Percentiles rank a stretch among this genome's conserved stretches.
phyloP scores from a whole-genome alignment of 2,329 filamentous ascomycete genomes.

The Talaromyces sp. region DNA sequence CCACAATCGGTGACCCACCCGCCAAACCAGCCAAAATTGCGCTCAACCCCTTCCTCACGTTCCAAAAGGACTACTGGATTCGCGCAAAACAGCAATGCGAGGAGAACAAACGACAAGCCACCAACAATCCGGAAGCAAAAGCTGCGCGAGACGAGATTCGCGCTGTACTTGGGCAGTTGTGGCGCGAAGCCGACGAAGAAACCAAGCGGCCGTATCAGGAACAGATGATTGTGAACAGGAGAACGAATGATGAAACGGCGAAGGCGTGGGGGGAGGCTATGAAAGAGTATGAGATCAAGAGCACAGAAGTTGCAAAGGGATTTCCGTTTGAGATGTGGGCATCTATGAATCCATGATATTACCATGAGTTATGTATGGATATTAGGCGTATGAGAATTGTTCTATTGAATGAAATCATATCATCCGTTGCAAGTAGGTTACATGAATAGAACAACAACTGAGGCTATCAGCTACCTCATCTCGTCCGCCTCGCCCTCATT shows the following conservation, averaged over 20 bases:
- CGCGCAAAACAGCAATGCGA: slow-evolving; percentile 64
- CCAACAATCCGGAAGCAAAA: slow-evolving; percentile 66
- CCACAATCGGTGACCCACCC: slow-evolving; percentile 65
- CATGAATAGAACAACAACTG: background rate
- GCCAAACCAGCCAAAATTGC: slow-evolving; percentile 70
- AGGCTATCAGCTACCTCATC: background rate
- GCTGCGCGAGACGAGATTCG: slow-evolving; percentile 70
- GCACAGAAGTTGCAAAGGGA: slow-evolving; percentile 38
- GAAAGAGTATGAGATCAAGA: slow-evolving; percentile 45
- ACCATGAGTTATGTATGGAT: background rate
- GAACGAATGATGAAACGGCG: slow-evolving; percentile 60
- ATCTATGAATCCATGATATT: background rate
- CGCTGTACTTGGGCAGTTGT: slow-evolving; percentile 81
- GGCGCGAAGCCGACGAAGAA: slow-evolving; percentile 71
- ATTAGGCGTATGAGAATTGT: background rate
- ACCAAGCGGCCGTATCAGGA: slow-evolving; percentile 75
- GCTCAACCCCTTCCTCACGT: slow-evolving; percentile 84
- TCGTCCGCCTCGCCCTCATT: background rate
- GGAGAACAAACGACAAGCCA: slow-evolving; percentile 62
- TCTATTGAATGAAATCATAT: background rate
- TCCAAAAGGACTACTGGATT: slow-evolving; percentile 71
- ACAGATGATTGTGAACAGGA: slow-evolving; percentile 68
- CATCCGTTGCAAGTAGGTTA: background rate
- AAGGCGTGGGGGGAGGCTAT: slow-evolving; percentile 71
- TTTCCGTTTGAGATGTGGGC: slow-evolving; percentile 40